Base-by-base conservation (phyloP, 2,329 filamentous ascomycete species). In the Fusarium zealandicum region DNA sequence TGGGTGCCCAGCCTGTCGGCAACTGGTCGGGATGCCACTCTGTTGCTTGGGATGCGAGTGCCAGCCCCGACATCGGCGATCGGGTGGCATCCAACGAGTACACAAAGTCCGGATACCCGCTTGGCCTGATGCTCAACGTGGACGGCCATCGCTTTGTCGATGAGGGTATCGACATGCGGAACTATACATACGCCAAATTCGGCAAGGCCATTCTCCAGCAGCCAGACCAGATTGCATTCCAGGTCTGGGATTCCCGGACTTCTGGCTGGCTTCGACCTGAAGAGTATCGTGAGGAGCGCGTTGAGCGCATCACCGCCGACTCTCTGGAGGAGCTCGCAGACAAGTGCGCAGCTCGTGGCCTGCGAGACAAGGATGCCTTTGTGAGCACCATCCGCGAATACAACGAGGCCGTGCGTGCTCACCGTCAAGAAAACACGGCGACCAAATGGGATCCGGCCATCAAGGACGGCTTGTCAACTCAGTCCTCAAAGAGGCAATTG, bases 181-280 rank as follows among this genome's bases (percentile, higher is more conserved):
- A 89, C 65, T 88, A 83, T 64, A 89, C 86, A 0, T 89, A 89
- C 61, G 87, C 86, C 20, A 82, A 82, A 61, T 87, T 89, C 62
- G 86, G 87, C 1, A 73, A 78, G 12, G 84, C 81, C 9, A 87
- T 90, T 40, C 72, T 89, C 14, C 70, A 73, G 12, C 86, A 89
- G 61, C 82, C 84, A 0, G 77, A 78, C 0, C 77, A 82, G 6
- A 68, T 81, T 8, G 86, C 83, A 0, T 90, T 87, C 62, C 86
- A 90, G 66, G 68, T 89, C 1, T 90, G 84, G 82, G 87, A 89
- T 61, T 71, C 77, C 0, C 70, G 78, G 12, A 78, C 74, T 0
- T 77, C 75, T 11, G 69, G 70, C 1, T 85, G 81, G 82, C 71
- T 89, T 13, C 75, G 85, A 2, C 57, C 69, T 1, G 87, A 89